phyloP scores from a whole-genome alignment of 805 yeast genomes.

The Metschnikowia rubicola region DNA sequence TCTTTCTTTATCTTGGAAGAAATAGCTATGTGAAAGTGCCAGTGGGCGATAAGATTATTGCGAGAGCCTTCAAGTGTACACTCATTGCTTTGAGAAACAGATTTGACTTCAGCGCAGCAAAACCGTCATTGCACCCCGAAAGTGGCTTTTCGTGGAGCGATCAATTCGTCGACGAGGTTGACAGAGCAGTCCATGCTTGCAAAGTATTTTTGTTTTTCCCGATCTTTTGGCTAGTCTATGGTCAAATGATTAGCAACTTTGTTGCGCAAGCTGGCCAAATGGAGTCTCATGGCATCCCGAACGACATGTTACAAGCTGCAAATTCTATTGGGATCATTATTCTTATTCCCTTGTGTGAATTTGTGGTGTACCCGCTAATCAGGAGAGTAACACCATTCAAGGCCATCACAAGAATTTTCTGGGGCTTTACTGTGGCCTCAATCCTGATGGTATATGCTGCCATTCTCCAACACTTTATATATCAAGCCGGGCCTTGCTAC shows the following conservation, averaged over 20 bases:
- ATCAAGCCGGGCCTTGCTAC: conserved; percentile 15
- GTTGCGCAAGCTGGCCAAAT: conserved; percentile 17
- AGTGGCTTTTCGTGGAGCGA: conserved; percentile 13
- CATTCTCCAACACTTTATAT: conserved; percentile 13
- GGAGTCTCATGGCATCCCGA: conserved; percentile 17
- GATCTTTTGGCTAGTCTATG: conserved; percentile 17
- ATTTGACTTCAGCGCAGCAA: conserved; percentile 12
- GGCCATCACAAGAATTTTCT: conserved; percentile 16
- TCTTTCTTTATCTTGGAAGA: conserved; percentile 9
- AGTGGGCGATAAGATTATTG: conserved; percentile 9
- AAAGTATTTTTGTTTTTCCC: conserved; percentile 16
- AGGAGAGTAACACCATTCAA: conserved; percentile 15
- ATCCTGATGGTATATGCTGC: conserved; percentile 14
- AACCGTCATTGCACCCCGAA: conserved; percentile 14
- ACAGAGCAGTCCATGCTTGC: conserved; percentile 13
- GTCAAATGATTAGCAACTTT: conserved; percentile 16
- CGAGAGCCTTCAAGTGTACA: conserved; percentile 9
- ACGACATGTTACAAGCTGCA: conserved; percentile 14
- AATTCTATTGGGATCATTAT: conserved; percentile 12
- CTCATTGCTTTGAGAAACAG: conserved; percentile 11
- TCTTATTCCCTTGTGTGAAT: conserved; percentile 14
- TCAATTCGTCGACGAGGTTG: conserved; percentile 13
- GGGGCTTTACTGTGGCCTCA: conserved; percentile 14
- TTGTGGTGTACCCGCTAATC: conserved; percentile 12
- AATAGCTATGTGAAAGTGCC: conserved; percentile 13